phyloP scores from a whole-genome alignment of 441 rosid species.

The Hura crepitans region DNA sequence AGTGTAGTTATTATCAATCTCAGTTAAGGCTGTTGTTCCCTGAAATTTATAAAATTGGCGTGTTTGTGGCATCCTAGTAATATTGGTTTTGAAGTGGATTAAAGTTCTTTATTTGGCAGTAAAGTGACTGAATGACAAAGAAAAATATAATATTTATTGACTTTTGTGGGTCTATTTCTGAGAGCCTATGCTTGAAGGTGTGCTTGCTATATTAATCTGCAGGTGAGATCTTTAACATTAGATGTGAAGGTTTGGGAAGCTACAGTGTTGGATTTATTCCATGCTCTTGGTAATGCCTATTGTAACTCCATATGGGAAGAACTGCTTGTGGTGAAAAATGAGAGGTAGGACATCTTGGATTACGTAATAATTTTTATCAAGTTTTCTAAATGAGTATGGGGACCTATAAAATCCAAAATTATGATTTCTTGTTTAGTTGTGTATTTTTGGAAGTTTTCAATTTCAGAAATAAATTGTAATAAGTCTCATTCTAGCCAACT shows the following conservation, averaged over 20 bases:
- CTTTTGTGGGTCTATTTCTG: not conserved
- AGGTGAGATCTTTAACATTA: conserved; percentile 86
- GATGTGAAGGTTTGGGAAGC: conserved; percentile 98
- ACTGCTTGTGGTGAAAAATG: conserved; percentile 37
- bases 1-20: not conserved
- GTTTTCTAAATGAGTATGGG: not conserved
- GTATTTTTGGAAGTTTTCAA: not conserved
- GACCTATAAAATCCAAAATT: not conserved
- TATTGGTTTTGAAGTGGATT: not conserved
- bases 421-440: not conserved
- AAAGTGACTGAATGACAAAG: not conserved
- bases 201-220: conserved; percentile 30
- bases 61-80: not conserved
- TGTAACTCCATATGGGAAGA: conserved; percentile 93
- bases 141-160: not conserved
- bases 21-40: not conserved
- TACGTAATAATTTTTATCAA: not conserved
- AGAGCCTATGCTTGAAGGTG: not conserved
- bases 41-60: not conserved
- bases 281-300: conserved; percentile 65
- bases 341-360: conserved; percentile 36
- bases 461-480: not conserved
- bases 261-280: conserved; percentile 68
- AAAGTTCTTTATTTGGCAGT: not conserved
- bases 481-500: not conserved